These are phyloP conservation scores for Poteriospumella lacustris DNA, from an alignment of 108 stramenopile genomes.

Conservation along the genomic window DNA sequence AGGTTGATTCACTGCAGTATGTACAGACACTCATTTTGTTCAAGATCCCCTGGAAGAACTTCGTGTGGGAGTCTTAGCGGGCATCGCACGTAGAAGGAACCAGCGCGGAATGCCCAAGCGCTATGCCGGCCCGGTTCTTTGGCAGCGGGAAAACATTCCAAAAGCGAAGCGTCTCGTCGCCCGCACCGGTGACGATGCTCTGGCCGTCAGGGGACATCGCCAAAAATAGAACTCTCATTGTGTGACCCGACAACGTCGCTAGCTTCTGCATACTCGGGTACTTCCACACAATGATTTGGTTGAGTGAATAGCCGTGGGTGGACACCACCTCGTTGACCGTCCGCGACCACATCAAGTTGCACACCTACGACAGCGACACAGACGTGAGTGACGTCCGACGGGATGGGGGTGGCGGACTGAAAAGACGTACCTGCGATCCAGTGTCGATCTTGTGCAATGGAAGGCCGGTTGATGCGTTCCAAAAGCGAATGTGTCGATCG, in stretches of 20 bases:
- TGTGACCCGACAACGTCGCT: conserved; percentile 92
- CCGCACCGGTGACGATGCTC: conserved; percentile 96
- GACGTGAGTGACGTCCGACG: not conserved
- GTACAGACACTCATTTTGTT: too few relatives aligned
- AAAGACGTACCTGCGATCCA: conserved; percentile 57
- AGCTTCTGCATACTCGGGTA: conserved; percentile 92
- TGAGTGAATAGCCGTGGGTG: conserved; percentile 95
- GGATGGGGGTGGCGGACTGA: not conserved
- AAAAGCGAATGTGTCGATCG: conserved; percentile 93
- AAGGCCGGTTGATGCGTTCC: conserved; percentile 84
- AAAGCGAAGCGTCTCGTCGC: conserved; percentile 96
- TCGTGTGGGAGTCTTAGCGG: too few relatives aligned
- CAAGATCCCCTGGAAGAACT: too few relatives aligned
- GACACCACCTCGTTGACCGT: conserved; percentile 95
- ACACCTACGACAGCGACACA: conserved; percentile 70
- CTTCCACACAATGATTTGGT: conserved; percentile 63
- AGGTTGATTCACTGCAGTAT: too few relatives aligned
- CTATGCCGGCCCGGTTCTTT: conserved; percentile 29
- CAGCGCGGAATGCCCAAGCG: not conserved
- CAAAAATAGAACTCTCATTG: conserved; percentile 84
- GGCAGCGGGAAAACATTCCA: conserved; percentile 96
- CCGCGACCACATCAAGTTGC: conserved; percentile 90
- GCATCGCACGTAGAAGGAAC: not conserved
- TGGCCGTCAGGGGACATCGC: conserved; percentile 92
- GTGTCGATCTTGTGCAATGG: conserved; percentile 84